Percentiles rank a stretch among this genome's conserved stretches.
These are phyloP conservation scores for Wickerhamiella siamensis DNA, from an alignment of 805 yeast species.

Conservation along the genomic window DNA sequence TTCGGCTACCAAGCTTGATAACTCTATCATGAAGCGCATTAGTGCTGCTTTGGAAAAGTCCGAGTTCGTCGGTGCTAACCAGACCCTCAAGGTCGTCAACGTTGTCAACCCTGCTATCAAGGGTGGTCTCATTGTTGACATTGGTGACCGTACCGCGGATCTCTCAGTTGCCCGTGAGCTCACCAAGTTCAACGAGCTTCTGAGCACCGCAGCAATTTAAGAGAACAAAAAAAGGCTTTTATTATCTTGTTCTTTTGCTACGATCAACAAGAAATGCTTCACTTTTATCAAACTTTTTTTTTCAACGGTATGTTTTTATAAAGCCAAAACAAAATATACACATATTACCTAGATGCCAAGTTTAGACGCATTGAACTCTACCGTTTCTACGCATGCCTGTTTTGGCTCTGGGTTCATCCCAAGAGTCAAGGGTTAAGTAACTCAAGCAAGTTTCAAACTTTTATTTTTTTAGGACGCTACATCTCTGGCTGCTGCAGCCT, in stretches of 20 bases:
- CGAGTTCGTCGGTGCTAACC: constrained; percentile 66
- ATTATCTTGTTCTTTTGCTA: no score
- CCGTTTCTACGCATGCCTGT: no score
- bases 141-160: constrained; percentile 95
- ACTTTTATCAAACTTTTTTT: not conserved
- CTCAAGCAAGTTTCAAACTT: no score
- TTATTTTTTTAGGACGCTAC: no score
- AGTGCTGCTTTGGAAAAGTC: constrained; percentile 67
- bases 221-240: not conserved
- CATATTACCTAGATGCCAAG: no score
- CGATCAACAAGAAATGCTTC: not conserved
- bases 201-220: constrained; percentile 45
- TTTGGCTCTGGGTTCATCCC: no score
- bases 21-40: constrained; percentile 62
- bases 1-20: constrained; percentile 70
- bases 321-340: no score
- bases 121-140: constrained; percentile 93
- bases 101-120: constrained; percentile 76
- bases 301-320: not conserved
- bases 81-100: constrained; percentile 73
- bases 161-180: constrained; percentile 74
- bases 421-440: no score
- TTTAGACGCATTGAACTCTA: no score
- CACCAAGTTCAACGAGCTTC: constrained; percentile 74
- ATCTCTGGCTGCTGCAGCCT: no score